Percentiles rank a stretch among this genome's conserved stretches.
These are phyloP conservation scores for Epichloe glyceriae DNA, from an alignment of 2,329 filamentous ascomycete species.

Conservation along the genomic window DNA sequence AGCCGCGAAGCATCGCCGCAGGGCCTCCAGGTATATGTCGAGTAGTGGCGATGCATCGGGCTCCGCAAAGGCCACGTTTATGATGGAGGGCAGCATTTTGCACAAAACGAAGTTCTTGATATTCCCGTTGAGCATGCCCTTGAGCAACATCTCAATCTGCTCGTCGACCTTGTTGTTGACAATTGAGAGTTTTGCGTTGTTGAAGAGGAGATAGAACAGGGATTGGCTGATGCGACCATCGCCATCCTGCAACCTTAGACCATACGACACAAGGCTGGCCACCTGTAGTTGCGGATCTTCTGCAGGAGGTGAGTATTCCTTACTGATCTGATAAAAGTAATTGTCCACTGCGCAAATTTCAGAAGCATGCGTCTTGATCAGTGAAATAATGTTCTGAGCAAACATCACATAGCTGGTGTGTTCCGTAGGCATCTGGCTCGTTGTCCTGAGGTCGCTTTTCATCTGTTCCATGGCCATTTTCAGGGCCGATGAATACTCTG, in stretches of 20 bases:
- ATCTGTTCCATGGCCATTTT: slow-evolving; percentile 40
- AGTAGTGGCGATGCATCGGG: slow-evolving; percentile 33
- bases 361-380: slow-evolving; percentile 40
- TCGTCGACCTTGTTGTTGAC: slow-evolving; percentile 33
- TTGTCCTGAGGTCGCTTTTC: slow-evolving; percentile 32
- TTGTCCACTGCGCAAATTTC: slow-evolving; percentile 40
- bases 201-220: slow-evolving; percentile 44
- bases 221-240: slow-evolving; percentile 33
- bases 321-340: slow-evolving; percentile 44
- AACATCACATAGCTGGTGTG: slow-evolving; percentile 38
- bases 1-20: slow-evolving; percentile 23
- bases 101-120: slow-evolving; percentile 35
- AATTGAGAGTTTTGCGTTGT: slow-evolving; percentile 43
- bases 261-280: slow-evolving; percentile 42
- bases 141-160: slow-evolving; percentile 31
- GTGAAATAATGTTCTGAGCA: slow-evolving; percentile 35
- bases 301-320: slow-evolving; percentile 40
- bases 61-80: slow-evolving; percentile 24
- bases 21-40: slow-evolving; percentile 34
- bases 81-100: slow-evolving; percentile 41
- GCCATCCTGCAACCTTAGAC: slow-evolving; percentile 38
- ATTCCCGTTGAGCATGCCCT: slow-evolving; percentile 32
- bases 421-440: slow-evolving; percentile 23
- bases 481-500: slow-evolving; percentile 31
- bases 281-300: slow-evolving; percentile 45